Evolutionary conservation across 1,139 yeast genomes (phyloP).

Genomic region (Geotrichum restrictum): DNA sequence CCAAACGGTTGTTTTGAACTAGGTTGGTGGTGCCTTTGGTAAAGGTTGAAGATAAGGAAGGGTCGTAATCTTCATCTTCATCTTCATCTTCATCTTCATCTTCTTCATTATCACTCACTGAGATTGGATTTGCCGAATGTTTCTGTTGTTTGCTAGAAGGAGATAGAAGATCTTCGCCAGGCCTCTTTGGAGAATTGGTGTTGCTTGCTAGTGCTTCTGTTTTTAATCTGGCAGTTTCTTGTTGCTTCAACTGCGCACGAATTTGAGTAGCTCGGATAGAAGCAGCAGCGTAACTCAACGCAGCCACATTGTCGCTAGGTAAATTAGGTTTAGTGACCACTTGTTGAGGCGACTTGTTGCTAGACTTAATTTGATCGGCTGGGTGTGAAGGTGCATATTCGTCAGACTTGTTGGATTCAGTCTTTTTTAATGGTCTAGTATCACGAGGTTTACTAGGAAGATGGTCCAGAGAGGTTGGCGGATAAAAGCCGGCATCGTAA

Average conservation of each 20-base stretch:
- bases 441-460: neutral
- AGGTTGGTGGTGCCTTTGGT: too few relatives aligned
- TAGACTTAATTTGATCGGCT: too few relatives aligned
- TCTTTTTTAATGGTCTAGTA: neutral
- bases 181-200: neutral
- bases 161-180: neutral
- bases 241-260: neutral
- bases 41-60: neutral
- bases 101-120: neutral
- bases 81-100: neutral
- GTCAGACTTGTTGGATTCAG: too few relatives aligned
- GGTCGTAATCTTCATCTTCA: slow-evolving; percentile 11
- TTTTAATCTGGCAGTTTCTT: neutral
- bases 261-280: neutral
- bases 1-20: neutral
- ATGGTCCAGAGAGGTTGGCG: neutral
- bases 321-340: too few relatives aligned
- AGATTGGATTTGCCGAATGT: neutral
- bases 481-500: too few relatives aligned
- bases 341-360: too few relatives aligned
- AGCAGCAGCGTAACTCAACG: neutral
- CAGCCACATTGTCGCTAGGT: neutral
- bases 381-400: too few relatives aligned
- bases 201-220: neutral
- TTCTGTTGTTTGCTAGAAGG: neutral